These are phyloP conservation scores for Amaranthus cruentus DNA, from an alignment of 148 eudicot species.

Conservation along the genomic window DNA sequence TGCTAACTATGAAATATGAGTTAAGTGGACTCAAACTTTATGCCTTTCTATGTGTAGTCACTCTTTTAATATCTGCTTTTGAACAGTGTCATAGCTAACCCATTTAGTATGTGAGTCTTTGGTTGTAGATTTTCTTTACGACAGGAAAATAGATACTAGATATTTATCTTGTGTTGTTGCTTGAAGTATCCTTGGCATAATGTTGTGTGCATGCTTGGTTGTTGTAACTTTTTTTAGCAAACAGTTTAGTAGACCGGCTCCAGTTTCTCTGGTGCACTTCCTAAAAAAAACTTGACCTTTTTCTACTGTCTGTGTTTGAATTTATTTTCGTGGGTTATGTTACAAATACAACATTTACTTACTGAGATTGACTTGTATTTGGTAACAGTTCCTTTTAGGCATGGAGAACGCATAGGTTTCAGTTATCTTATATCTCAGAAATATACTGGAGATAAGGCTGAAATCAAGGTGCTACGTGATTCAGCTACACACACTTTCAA, in stretches of 20 bases:
- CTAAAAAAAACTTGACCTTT: no score
- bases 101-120: neutral
- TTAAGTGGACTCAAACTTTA: neutral
- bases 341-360: neutral
- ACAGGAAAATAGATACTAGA: neutral
- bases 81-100: neutral
- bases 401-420: conserved; percentile 95
- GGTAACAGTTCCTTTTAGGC: conserved; percentile 79
- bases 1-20: neutral
- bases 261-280: no score
- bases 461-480: conserved; percentile 65
- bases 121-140: neutral
- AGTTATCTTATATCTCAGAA: conserved; percentile 88
- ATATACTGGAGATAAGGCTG: conserved; percentile 78
- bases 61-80: neutral
- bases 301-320: neutral
- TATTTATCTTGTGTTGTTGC: neutral
- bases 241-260: no score
- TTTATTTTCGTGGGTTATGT: neutral
- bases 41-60: neutral
- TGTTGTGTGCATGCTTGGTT: neutral
- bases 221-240: no score
- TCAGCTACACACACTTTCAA: conserved; percentile 44
- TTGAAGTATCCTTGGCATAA: neutral
- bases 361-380: neutral